Conservation (phyloP, 202 grass and related monocot genomes). For the Carex sylvatica region DNA sequence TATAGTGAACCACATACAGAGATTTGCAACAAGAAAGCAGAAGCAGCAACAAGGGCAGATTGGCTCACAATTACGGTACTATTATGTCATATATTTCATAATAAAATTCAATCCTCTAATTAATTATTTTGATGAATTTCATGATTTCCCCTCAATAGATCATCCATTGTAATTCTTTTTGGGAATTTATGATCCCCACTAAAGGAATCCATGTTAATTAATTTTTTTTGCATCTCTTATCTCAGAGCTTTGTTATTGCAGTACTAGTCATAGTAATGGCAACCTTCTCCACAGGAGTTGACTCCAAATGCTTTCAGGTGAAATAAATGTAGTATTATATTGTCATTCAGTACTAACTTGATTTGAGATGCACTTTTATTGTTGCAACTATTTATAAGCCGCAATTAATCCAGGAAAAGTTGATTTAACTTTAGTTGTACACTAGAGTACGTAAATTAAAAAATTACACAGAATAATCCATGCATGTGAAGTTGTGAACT, state of each 20-base stretch:
- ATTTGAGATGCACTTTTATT: background rate
- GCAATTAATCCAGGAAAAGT: background rate
- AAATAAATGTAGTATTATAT: background rate
- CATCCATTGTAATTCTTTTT: conserved; percentile 1
- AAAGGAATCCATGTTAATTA: background rate
- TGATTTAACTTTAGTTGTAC: background rate
- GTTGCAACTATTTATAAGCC: background rate
- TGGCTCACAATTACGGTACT: conserved; percentile 88
- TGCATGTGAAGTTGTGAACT: background rate
- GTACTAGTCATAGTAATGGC: conserved; percentile 86
- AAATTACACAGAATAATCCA: background rate
- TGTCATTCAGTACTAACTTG: background rate
- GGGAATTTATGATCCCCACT: background rate
- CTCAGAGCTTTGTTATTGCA: conserved; percentile 82
- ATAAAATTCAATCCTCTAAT: background rate
- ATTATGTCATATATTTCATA: background rate
- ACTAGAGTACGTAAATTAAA: background rate
- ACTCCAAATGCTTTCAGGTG: conserved; percentile 86
- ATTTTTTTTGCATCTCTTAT: background rate
- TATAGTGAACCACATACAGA: conserved; percentile 81
- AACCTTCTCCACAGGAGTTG: conserved; percentile 89
- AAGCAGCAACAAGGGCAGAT: conserved; percentile 55
- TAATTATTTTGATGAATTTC: background rate
- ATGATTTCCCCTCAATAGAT: background rate
- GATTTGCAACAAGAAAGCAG: conserved; percentile 72